Evolutionary conservation across 2,329 filamentous ascomycete species (phyloP).

Genomic region (Parafenestella ontariensis): DNA sequence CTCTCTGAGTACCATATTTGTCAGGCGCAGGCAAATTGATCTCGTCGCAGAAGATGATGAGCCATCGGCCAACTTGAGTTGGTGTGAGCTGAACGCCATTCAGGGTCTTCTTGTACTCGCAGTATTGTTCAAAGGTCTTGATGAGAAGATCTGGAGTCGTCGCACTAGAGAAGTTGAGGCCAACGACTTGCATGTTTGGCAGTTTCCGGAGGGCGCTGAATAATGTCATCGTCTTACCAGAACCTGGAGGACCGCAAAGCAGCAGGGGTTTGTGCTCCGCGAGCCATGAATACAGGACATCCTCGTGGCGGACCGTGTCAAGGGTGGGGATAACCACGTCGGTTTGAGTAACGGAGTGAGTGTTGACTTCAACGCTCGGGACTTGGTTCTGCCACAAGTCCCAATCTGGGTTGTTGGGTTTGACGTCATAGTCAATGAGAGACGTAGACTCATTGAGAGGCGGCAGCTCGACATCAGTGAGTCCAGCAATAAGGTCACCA

Average conservation of each 20-base stretch:
- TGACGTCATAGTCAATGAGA: conserved; percentile 94
- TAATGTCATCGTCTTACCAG: conserved; percentile 99
- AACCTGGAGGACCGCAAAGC: conserved; percentile 95
- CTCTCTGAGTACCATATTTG: conserved; percentile 95
- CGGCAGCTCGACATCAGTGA: conserved; percentile 87
- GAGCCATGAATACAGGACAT: conserved; percentile 99
- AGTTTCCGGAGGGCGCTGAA: conserved; percentile 97
- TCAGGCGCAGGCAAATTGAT: conserved; percentile 98
- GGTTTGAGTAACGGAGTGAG: conserved; percentile 95
- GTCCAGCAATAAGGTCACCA: conserved; percentile 80
- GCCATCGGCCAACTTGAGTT: conserved; percentile 95
- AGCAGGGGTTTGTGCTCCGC: conserved; percentile 97
- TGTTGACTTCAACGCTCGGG: conserved; percentile 94
- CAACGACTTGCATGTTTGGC: conserved; percentile 98
- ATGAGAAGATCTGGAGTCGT: conserved; percentile 97
- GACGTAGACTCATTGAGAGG: conserved; percentile 78
- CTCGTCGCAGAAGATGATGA: conserved; percentile 98
- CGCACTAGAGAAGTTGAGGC: conserved; percentile 98
- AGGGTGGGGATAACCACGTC: conserved; percentile 98
- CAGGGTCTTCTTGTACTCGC: conserved; percentile 98
- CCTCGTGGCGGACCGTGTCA: conserved; percentile 96
- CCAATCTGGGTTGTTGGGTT: conserved; percentile 88
- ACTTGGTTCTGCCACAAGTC: conserved; percentile 93
- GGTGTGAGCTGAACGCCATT: conserved; percentile 96
- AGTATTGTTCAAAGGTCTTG: conserved; percentile 99